These are phyloP conservation scores for Capsella bursapastoris DNA, from an alignment of 345 rosid genomes.

Conservation along the genomic window DNA sequence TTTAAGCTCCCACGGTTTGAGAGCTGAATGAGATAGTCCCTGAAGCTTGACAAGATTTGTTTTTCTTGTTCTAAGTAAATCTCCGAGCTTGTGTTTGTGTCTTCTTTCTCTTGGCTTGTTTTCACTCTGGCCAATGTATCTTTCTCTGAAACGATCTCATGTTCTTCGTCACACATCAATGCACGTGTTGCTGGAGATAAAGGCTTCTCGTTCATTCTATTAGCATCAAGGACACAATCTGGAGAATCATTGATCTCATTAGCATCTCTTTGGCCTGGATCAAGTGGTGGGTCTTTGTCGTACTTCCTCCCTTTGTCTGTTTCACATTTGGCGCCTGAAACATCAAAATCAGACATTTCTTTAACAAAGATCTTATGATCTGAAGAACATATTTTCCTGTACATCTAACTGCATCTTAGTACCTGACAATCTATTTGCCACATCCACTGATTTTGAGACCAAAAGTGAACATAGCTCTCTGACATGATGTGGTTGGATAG, in stretches of 20 bases:
- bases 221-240: slow-evolving; percentile 37
- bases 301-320: slow-evolving; percentile 22
- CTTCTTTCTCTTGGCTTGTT: slow-evolving; percentile 39
- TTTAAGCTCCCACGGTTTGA: slow-evolving; percentile 54
- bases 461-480: slow-evolving; percentile 66
- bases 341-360: slow-evolving; percentile 7
- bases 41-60: slow-evolving; percentile 53
- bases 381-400: slow-evolving; percentile 16
- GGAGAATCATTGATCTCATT: slow-evolving; percentile 39
- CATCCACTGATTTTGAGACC: slow-evolving; percentile 55
- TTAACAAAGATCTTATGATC: slow-evolving; percentile 11
- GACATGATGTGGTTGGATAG: slow-evolving; percentile 57
- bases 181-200: slow-evolving; percentile 62
- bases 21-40: slow-evolving; percentile 60
- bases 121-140: slow-evolving; percentile 26
- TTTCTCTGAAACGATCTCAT: slow-evolving; percentile 41
- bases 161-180: slow-evolving; percentile 71
- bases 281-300: slow-evolving; percentile 35
- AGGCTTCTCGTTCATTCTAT: slow-evolving; percentile 43
- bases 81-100: slow-evolving; percentile 44
- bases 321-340: slow-evolving; percentile 30
- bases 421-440: slow-evolving; percentile 58
- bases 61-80: slow-evolving; percentile 61
- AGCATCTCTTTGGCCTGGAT: slow-evolving; percentile 38
- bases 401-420: slow-evolving; percentile 18